phyloP scores from a whole-genome alignment of 2,329 filamentous ascomycete species.

The Knoxdaviesia proteae region DNA sequence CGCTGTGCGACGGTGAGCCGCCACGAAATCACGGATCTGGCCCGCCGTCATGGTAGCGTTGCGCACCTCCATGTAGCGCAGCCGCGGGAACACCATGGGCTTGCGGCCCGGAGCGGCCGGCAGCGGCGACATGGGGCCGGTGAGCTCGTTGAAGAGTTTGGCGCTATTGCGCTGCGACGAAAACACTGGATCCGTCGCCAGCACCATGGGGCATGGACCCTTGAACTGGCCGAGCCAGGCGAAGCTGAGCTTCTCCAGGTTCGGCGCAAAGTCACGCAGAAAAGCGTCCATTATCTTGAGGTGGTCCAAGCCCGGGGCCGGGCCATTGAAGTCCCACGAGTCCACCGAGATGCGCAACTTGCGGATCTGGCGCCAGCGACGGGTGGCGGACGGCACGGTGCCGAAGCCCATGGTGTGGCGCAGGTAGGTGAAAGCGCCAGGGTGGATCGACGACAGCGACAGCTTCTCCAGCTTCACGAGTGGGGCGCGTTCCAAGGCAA shows the following conservation, averaged over 20 bases:
- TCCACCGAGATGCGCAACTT: conserved; percentile 55
- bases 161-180: conserved; percentile 29
- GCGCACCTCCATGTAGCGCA: conserved; percentile 48
- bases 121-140: conserved; percentile 38
- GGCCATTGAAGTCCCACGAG: conserved; percentile 40
- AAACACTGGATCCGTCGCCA: conserved; percentile 51
- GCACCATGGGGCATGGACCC: conserved; percentile 52
- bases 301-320: conserved; percentile 43
- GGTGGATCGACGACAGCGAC: conserved; percentile 53
- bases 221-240: conserved; percentile 52
- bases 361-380: conserved; percentile 59
- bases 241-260: conserved; percentile 52
- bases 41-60: conserved; percentile 52
- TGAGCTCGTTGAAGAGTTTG: conserved; percentile 45
- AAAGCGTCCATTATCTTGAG: conserved; percentile 67
- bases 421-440: conserved; percentile 56
- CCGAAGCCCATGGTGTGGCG: conserved; percentile 57
- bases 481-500: conserved; percentile 56
- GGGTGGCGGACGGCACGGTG: conserved; percentile 47
- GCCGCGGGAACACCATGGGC: conserved; percentile 17
- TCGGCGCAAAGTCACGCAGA: conserved; percentile 45
- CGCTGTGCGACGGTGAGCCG: conserved; percentile 44
- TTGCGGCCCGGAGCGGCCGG: no score
- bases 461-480: conserved; percentile 46
- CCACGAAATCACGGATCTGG: conserved; percentile 51